Base-by-base conservation (phyloP, 352 stramenopile genomes). In the Plasmopara muralis region DNA sequence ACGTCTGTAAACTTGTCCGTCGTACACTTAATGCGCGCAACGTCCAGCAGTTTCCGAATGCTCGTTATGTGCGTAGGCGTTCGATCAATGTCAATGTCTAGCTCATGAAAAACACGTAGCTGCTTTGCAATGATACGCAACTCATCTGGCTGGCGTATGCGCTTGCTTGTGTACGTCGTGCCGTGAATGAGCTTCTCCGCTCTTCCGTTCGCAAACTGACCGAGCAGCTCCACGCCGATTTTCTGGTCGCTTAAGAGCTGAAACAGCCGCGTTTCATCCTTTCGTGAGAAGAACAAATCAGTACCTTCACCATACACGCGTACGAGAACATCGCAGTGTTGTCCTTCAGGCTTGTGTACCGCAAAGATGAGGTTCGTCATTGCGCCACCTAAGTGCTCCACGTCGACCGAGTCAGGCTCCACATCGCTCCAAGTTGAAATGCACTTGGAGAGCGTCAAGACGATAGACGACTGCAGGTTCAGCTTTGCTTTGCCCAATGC, bases 361-460 rank as follows among this genome's bases (percentile, higher is more conserved):
- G 71, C 66, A 55, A 93, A 89, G 64, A 93, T 89, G 57, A 93
- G 64, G 59, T 93, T 93, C 14, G 83, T 91, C 83, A 91, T 91
- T 15, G 83, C 83, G 50, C 83, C 83, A 54, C 80, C 75, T 28
- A 90, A 28, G 52, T 85, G 71, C 39, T 83, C 62, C 41, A 90
- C 66, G 58, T 83, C 68, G 16, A 90, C 68, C 49, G 74, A 66
- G 49, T 85, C 64, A 9, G 72, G 62, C 16, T 70, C 57, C 46
- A 83, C 72, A 56, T 76, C 55, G 18, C 15, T 45, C 80, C 80
- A 90, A 18, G 66, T 70, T n/a, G 72, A 71, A 48, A 77, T 74
- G 56, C 77, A 77, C 61, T 77, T 53, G 28, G 56, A 60, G 8
- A 90, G 70, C 33, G 74, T 75, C 7, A 63, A 43, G 9, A 90